These are phyloP conservation scores for Pyrrhoderma noxium DNA, from an alignment of 1,284 basidiomycete genomes.

Conservation along the genomic window DNA sequence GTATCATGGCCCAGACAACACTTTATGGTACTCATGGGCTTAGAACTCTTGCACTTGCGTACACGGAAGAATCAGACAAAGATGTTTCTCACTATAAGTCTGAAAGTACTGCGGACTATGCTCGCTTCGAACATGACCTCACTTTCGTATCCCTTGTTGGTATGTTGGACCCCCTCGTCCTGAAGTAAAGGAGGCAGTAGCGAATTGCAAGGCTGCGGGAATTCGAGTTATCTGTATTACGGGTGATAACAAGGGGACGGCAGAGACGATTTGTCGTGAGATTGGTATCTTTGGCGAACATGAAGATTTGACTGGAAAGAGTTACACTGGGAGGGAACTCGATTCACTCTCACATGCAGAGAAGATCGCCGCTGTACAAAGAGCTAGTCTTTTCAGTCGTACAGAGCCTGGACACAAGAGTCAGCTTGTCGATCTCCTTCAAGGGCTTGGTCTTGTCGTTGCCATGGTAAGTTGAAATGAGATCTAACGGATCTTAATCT, in stretches of 20 bases:
- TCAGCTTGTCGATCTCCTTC: conserved; percentile 92
- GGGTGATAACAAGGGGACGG: conserved; percentile 97
- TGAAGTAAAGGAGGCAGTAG: conserved; percentile 83
- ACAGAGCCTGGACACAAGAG: conserved; percentile 96
- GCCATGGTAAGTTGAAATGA: conserved; percentile 71
- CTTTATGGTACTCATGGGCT: conserved; percentile 79
- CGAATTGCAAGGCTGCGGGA: conserved; percentile 87
- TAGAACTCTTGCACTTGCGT: conserved; percentile 88
- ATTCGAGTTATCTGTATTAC: conserved; percentile 98
- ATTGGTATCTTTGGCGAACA: conserved; percentile 87
- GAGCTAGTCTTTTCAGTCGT: conserved; percentile 85
- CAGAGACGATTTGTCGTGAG: conserved; percentile 93
- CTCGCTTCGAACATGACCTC: conserved; percentile 84
- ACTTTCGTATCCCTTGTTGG: conserved; percentile 94
- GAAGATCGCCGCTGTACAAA: conserved; percentile 79
- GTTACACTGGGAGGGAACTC: conserved; percentile 90
- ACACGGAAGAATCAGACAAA: conserved; percentile 70
- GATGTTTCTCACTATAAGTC: conserved; percentile 77
- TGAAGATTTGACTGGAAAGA: conserved; percentile 85
- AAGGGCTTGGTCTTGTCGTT: conserved; percentile 88
- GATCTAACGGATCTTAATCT: too few species aligned
- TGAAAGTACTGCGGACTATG: conserved; percentile 74
- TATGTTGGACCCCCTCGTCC: conserved; percentile 98
- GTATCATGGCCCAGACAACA: conserved; percentile 59
- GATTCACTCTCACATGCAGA: conserved; percentile 76